phyloP scores from a whole-genome alignment of 1,284 basidiomycete genomes.

The Waitea zeae region DNA sequence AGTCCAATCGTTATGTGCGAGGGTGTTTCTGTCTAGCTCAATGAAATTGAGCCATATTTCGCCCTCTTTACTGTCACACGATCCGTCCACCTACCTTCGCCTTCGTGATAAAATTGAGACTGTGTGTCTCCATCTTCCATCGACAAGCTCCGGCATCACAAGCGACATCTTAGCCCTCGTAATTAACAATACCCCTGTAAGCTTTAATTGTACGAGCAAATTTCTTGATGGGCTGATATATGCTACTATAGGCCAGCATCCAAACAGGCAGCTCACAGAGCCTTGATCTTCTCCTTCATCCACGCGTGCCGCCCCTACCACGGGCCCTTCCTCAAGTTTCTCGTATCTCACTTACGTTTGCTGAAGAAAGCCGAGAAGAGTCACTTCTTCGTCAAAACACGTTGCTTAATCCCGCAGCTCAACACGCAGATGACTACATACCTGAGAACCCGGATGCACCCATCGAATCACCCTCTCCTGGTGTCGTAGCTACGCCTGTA shows the following conservation, averaged over 20 bases:
- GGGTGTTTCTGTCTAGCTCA: slow-evolving; percentile 38
- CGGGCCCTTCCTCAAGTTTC: too few relatives aligned
- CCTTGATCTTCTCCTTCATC: slow-evolving; percentile 53
- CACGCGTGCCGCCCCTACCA: slow-evolving; percentile 57
- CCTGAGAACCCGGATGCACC: too few relatives aligned
- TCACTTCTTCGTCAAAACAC: too few relatives aligned
- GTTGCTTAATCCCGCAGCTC: too few relatives aligned
- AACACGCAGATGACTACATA: too few relatives aligned
- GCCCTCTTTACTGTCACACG: slow-evolving; percentile 33
- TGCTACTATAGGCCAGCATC: neutral
- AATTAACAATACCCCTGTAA: slow-evolving; percentile 10
- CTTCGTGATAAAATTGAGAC: slow-evolving; percentile 26
- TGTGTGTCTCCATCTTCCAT: slow-evolving; percentile 27
- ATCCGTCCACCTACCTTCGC: slow-evolving; percentile 26
- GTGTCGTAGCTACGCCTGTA: too few relatives aligned
- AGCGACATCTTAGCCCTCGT: slow-evolving; percentile 41
- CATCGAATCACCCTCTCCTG: too few relatives aligned
- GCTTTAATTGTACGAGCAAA: neutral
- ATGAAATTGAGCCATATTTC: slow-evolving; percentile 37
- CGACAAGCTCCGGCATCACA: slow-evolving; percentile 37
- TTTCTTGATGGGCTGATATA: neutral
- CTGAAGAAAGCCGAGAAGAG: too few relatives aligned
- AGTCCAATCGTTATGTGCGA: slow-evolving; percentile 37
- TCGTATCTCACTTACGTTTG: too few relatives aligned
- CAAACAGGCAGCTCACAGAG: slow-evolving; percentile 18